Base-by-base conservation (phyloP, 495 filamentous ascomycete genomes). In the Glutinoglossum americanum region DNA sequence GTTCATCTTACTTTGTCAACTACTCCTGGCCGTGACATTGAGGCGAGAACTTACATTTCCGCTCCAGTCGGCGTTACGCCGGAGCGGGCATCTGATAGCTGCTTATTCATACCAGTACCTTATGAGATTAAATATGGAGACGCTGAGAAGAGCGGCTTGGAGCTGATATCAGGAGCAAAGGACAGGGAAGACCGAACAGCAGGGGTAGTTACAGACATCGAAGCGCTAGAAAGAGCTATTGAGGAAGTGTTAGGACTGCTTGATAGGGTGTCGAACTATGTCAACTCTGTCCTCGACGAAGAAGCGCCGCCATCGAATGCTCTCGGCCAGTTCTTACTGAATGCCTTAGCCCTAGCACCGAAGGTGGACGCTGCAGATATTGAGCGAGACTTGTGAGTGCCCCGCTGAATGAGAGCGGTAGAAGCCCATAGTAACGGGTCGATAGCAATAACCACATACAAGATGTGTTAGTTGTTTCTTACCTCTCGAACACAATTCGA, bases 401-500 rank as follows among this genome's bases (percentile, higher is more conserved):
- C 37, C n/a, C 51, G 2, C 8, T 26, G 49, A 58, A 58, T 15
- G 41, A 19, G 9, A 3, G 2, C 9, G 41, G 13, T 10, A 13
- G n/a, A 5, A 3, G 3, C 19, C 41, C 41, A 45, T 45, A 56
- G 19, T 59, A 56, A 51, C 35, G 27, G 32, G 32, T 60, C n/a
- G 21, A 48, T 67, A 82, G 80, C 80, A 97, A 98, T 77, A 93
- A 93, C 73, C 92, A 98, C 72, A 86, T 98, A 70, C 92, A 98
- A 73, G 92, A 98, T 67, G 89, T 98, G 58, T 80, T 98, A 51
- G 84, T 96, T 64, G 88, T 97, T 61, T 88, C 86, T 51, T 98
- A 98, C 75, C 77, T 98, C 49, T 88, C 92, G 63, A 98, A 97
- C 75, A 96, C 90, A 54, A 94, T 98, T 71, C 87, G 92, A 69